Base-by-base conservation (phyloP, 495 filamentous ascomycete species). In the Neurospora sp. region DNA sequence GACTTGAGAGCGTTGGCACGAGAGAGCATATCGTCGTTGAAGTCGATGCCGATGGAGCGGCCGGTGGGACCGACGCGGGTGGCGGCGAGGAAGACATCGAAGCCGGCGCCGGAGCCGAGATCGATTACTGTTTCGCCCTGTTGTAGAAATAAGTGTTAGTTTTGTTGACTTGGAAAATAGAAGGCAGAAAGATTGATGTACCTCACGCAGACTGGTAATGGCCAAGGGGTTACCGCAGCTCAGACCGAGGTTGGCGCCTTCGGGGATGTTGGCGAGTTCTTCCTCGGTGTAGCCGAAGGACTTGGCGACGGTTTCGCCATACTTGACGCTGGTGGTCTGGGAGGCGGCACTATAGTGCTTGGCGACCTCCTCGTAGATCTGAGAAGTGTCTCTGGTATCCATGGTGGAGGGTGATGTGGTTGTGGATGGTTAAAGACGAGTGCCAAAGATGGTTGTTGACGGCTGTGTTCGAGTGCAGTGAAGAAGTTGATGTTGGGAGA, bases 221-320 rank as follows among this genome's bases (percentile, higher is more conserved):
- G 84, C 87, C 0, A 90, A 71, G 0, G 90, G 90, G 70, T 92
- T 92, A 5, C 91, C 90, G 75, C 90, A 92, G 80, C 88, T 88
- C 0, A 91, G 76, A n/a, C 90, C 90, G 4, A 91, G 81, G 73
- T 92, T 92, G 40, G 90, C 81, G 28, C 83, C 85, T 43, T 84
- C 76, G n/a, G 90, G 89, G 45, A 88, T 84, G 62, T 76, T 79
- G 42, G 80, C 74, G 4, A 92, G 84, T 24, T 92, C 88, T 31
- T 85, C 84, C 34, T 77, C 74, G 42, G 80, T 79, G 78, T 92
- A 92, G 36, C 90, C 90, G 73, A 92, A 90, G 0, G 89, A 85
- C 69, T 80, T 80, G 48, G 90, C 89, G 24, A 91, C 84, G 8
- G 77, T 48, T 69, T 79, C 76, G 69, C 79, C 74, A 70, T 84